Evolutionary conservation across 805 yeast genomes (phyloP).

Genomic region (Saturnispora silvae): DNA sequence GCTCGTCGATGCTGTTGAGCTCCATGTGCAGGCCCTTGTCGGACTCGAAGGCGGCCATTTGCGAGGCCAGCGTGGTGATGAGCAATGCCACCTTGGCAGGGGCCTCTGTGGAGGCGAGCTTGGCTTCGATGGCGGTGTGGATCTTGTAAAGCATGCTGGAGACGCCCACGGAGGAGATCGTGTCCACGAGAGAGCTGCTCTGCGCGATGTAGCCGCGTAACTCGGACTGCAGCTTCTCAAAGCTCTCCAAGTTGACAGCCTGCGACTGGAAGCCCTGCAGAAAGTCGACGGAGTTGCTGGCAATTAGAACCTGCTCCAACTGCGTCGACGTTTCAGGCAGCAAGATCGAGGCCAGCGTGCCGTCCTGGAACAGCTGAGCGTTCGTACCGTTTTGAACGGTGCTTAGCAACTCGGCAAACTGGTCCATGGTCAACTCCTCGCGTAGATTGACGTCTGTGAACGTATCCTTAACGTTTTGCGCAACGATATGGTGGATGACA

Average conservation of each 20-base stretch:
- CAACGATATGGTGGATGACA: conserved; percentile 41
- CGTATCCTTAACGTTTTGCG: conserved; percentile 44
- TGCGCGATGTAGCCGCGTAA: conserved; percentile 21
- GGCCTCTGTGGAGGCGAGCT: conserved; percentile 7
- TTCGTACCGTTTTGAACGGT: conserved; percentile 26
- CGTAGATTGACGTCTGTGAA: conserved; percentile 33
- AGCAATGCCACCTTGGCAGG: conserved; percentile 53
- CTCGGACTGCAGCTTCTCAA: conserved; percentile 23
- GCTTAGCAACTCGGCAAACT: conserved; percentile 39
- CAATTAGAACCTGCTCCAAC: conserved; percentile 39
- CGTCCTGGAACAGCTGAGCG: conserved; percentile 4
- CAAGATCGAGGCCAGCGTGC: conserved; percentile 15
- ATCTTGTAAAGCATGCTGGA: conserved; percentile 33
- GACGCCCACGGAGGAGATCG: conserved; percentile 35
- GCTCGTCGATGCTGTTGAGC: conserved; percentile 45
- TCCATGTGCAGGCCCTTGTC: conserved; percentile 25
- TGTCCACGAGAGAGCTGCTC: conserved; percentile 25
- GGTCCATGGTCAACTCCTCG: conserved; percentile 23
- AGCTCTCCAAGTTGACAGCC: conserved; percentile 17
- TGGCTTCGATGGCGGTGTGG: background rate
- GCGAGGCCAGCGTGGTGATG: conserved; percentile 59
- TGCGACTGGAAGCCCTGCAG: conserved; percentile 23
- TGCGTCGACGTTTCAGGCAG: conserved; percentile 45
- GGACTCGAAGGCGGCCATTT: conserved; percentile 33
- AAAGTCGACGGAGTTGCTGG: conserved; percentile 36